Conservation (phyloP, 768 basidiomycete genomes). For the Leucosporidium creatinivorum region DNA sequence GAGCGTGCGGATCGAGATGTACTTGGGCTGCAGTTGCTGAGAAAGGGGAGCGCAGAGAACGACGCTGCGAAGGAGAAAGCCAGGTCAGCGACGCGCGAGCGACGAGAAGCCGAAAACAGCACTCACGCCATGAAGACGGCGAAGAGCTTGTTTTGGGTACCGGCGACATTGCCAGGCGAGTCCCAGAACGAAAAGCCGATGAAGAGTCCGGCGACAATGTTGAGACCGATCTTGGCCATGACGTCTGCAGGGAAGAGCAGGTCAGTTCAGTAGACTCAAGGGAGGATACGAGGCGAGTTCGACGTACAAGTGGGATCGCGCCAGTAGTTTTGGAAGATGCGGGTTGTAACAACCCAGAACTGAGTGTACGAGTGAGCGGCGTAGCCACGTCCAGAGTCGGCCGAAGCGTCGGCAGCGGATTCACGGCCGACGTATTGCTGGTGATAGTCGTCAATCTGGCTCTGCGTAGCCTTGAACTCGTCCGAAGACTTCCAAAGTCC, state of each 20-base stretch:
- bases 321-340: slow-evolving; percentile 45
- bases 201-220: slow-evolving; percentile 33
- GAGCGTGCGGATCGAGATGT: slow-evolving; percentile 54
- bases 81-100: background rate
- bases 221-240: slow-evolving; percentile 20
- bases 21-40: slow-evolving; percentile 59
- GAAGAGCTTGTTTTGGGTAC: slow-evolving; percentile 34
- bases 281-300: slow-evolving; percentile 28
- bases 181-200: slow-evolving; percentile 36
- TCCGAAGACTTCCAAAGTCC: slow-evolving; percentile 73
- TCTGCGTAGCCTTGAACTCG: slow-evolving; percentile 47
- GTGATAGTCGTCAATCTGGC: slow-evolving; percentile 55
- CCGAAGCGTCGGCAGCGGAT: slow-evolving; percentile 30
- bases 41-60: slow-evolving; percentile 48
- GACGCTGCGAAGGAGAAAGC: background rate
- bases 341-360: slow-evolving; percentile 24
- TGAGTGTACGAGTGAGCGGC: slow-evolving; percentile 26
- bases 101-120: background rate
- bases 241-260: slow-evolving; percentile 5
- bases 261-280: slow-evolving; percentile 26
- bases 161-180: slow-evolving; percentile 17
- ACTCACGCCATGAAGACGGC: slow-evolving; percentile 24
- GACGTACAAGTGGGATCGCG: slow-evolving; percentile 43
- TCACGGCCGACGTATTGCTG: slow-evolving; percentile 18
- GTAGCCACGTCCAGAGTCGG: slow-evolving; percentile 28